Percentiles rank a stretch among this genome's conserved stretches.
Conservation (phyloP, 1,284 basidiomycete species). For the Melanopsichium pennsylvanicum region DNA sequence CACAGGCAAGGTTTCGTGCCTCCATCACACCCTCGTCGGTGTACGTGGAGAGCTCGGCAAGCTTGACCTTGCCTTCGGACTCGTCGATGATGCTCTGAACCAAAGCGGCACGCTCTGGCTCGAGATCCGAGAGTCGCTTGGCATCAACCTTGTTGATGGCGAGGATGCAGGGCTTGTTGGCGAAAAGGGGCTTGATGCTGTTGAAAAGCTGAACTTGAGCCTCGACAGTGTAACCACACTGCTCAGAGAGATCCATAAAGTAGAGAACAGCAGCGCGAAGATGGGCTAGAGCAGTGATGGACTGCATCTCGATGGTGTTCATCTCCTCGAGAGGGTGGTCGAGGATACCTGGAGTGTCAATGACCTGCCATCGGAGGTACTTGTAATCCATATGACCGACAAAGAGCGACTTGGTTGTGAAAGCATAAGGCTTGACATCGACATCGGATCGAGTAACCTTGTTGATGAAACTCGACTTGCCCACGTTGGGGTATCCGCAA, state of each 20-base stretch:
- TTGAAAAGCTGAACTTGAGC: constrained; percentile 65
- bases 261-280: constrained; percentile 63
- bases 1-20: constrained; percentile 61
- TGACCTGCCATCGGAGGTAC: constrained; percentile 65
- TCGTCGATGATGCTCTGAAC: constrained; percentile 59
- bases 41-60: constrained; percentile 63
- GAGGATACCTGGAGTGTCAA: constrained; percentile 65
- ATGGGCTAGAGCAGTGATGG: constrained; percentile 65
- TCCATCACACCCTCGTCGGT: constrained; percentile 66
- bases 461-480: constrained; percentile 66
- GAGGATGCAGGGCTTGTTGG: constrained; percentile 64
- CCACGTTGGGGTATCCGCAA: constrained; percentile 65
- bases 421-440: constrained; percentile 65
- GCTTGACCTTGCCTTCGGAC: constrained; percentile 56
- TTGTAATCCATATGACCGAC: constrained; percentile 67
- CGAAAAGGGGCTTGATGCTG: constrained; percentile 65
- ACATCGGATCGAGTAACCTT: constrained; percentile 65
- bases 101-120: constrained; percentile 54
- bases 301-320: constrained; percentile 67
- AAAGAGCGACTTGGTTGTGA: constrained; percentile 66
- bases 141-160: constrained; percentile 65
- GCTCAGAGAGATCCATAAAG: constrained; percentile 66
- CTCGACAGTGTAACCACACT: constrained; percentile 65
- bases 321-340: constrained; percentile 66
- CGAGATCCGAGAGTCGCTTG: constrained; percentile 55